Conservation (phyloP, 2,329 filamentous ascomycete species). For the Aspergillus neotritici region DNA sequence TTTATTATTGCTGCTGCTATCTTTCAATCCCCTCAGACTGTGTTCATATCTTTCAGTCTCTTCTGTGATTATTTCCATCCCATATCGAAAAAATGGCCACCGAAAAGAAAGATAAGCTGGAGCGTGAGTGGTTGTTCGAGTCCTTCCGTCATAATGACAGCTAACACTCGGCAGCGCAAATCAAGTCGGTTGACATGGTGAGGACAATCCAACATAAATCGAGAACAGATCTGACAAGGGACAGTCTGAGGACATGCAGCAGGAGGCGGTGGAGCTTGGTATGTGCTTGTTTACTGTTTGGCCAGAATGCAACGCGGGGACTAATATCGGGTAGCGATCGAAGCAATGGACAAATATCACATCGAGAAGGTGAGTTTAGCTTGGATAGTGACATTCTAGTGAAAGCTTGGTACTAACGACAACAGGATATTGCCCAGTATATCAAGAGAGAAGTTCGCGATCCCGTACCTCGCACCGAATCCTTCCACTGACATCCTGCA, state of each 20-base stretch:
- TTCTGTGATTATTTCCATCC: background rate
- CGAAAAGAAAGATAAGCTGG: slow-evolving; percentile 66
- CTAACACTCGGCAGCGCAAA: slow-evolving; percentile 61
- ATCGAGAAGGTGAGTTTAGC: slow-evolving; percentile 58
- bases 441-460: slow-evolving; percentile 80
- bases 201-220: slow-evolving; percentile 21
- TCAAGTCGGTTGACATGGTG: slow-evolving; percentile 99
- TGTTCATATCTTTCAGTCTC: background rate
- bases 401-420: slow-evolving; percentile 9
- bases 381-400: background rate
- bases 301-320: no score
- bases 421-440: slow-evolving; percentile 85
- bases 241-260: slow-evolving; percentile 95
- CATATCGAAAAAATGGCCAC: slow-evolving; percentile 35
- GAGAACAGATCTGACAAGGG: slow-evolving; percentile 12
- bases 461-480: slow-evolving; percentile 5
- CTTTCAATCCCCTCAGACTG: background rate
- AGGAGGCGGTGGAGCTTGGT: slow-evolving; percentile 94
- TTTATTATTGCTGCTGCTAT: background rate
- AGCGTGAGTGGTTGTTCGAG: slow-evolving; percentile 50
- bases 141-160: slow-evolving; percentile 1
- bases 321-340: slow-evolving; percentile 50
- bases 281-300: slow-evolving; percentile 35
- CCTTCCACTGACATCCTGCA: slow-evolving; percentile 38
- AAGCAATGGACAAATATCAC: slow-evolving; percentile 66